These are phyloP conservation scores for Amanita muscaria DNA, from an alignment of 768 basidiomycete genomes.

Conservation along the genomic window DNA sequence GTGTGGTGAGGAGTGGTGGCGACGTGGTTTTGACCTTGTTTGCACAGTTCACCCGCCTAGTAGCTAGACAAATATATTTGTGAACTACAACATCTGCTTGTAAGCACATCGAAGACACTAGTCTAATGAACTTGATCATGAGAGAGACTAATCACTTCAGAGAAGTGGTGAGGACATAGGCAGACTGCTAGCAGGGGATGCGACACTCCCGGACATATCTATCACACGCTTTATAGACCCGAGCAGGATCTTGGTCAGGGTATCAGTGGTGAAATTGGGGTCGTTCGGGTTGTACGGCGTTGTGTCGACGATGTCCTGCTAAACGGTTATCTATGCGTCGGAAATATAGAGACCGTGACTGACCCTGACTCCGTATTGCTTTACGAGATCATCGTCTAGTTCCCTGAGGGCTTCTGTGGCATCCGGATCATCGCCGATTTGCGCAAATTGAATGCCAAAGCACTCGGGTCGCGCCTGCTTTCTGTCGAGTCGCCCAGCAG, in stretches of 20 bases:
- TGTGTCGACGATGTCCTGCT: conserved; percentile 64
- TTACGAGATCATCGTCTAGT: conserved; percentile 50
- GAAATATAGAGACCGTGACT: conserved; percentile 3
- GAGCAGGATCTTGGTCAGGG: conserved; percentile 55
- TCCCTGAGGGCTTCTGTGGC: conserved; percentile 37
- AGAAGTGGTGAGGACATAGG: no score
- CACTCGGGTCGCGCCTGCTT: conserved; percentile 34
- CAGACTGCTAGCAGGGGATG: background rate
- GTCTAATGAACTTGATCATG: no score
- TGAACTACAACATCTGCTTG: no score
- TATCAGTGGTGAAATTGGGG: conserved; percentile 26
- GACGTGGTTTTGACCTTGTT: no score
- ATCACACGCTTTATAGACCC: conserved; percentile 51
- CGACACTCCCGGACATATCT: background rate
- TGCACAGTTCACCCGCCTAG: no score
- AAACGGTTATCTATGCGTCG: background rate
- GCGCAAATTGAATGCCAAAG: conserved; percentile 65
- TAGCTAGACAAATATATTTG: no score
- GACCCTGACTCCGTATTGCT: conserved; percentile 19
- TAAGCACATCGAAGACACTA: no score
- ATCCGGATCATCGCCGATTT: conserved; percentile 43
- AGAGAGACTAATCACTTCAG: no score
- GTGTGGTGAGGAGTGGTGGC: no score
- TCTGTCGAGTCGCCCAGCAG: conserved; percentile 43
- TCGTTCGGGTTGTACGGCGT: conserved; percentile 34